A percentile compares a stretch with the other conserved stretches of the same genome.
These are phyloP conservation scores for Cutaneotrichosporon cutaneum DNA, from an alignment of 1,284 basidiomycete genomes.

Conservation along the genomic window DNA sequence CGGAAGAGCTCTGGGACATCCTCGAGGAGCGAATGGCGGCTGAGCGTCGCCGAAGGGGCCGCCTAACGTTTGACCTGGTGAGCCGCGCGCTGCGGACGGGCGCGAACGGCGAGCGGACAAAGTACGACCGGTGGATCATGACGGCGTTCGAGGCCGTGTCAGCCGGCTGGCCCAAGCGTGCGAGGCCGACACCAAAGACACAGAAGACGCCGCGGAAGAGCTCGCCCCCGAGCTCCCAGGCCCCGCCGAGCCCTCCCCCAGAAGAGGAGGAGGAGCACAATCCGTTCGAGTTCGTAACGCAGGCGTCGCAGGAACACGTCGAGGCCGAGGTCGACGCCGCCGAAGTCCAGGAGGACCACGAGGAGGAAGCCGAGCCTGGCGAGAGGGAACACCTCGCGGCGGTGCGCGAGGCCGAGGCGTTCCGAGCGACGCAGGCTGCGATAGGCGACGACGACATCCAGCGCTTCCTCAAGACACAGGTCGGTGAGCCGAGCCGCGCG, in stretches of 20 bases:
- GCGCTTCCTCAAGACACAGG: constrained; percentile 36
- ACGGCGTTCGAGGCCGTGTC: constrained; percentile 79
- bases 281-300: constrained; percentile 44
- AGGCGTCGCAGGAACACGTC: constrained; percentile 40
- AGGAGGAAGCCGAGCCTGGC: constrained; percentile 37
- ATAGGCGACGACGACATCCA: constrained; percentile 27
- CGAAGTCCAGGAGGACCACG: constrained; percentile 37
- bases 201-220: constrained; percentile 17
- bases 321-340: constrained; percentile 45
- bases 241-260: constrained; percentile 33
- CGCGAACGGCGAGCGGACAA: constrained; percentile 41
- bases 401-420: constrained; percentile 33
- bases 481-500: constrained; percentile 14
- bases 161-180: constrained; percentile 48
- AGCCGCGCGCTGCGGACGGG: constrained; percentile 30
- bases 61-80: constrained; percentile 42
- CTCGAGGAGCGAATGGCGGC: constrained; percentile 43
- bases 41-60: constrained; percentile 52
- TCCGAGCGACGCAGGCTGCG: constrained; percentile 42
- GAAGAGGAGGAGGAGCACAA: constrained; percentile 34
- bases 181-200: constrained; percentile 25
- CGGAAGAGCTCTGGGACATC: constrained; percentile 45
- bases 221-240: constrained; percentile 10
- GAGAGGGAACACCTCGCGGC: constrained; percentile 34
- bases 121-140: constrained; percentile 64